Conservation (phyloP, 805 yeast genomes). For the Candida ulmi region DNA sequence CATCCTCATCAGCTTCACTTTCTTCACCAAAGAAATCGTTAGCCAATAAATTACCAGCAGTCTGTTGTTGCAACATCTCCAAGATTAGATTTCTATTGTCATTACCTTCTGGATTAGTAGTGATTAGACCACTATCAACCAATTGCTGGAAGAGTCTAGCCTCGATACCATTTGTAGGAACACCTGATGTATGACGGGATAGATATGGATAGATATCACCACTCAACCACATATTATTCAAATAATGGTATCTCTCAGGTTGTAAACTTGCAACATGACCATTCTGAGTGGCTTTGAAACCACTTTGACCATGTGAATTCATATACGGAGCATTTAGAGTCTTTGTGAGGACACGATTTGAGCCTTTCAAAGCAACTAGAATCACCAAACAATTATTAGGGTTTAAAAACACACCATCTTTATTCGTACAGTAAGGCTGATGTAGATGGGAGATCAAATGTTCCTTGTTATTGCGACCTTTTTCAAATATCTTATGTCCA, state of each 20-base stretch:
- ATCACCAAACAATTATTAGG: conserved; percentile 31
- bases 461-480: too few relatives aligned
- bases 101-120: background rate
- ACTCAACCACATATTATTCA: conserved; percentile 57
- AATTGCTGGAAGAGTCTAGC: background rate
- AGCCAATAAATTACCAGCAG: background rate
- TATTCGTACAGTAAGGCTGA: conserved; percentile 17
- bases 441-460: too few relatives aligned
- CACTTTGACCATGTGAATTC: conserved; percentile 72
- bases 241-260: conserved; percentile 44
- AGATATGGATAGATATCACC: conserved; percentile 51
- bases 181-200: conserved; percentile 23
- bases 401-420: conserved; percentile 27
- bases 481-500: conserved; percentile 32
- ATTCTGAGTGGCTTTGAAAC: conserved; percentile 44
- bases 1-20: conserved; percentile 10
- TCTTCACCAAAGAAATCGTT: conserved; percentile 2
- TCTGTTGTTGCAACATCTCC: conserved; percentile 10
- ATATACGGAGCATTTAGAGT: conserved; percentile 63
- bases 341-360: conserved; percentile 24
- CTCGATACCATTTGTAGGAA: background rate
- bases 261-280: conserved; percentile 53
- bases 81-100: background rate
- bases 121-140: conserved; percentile 1
- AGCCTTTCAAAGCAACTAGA: conserved; percentile 13